Conservation (phyloP, 1,284 basidiomycete genomes). For the Ceratobasidium sp. region DNA sequence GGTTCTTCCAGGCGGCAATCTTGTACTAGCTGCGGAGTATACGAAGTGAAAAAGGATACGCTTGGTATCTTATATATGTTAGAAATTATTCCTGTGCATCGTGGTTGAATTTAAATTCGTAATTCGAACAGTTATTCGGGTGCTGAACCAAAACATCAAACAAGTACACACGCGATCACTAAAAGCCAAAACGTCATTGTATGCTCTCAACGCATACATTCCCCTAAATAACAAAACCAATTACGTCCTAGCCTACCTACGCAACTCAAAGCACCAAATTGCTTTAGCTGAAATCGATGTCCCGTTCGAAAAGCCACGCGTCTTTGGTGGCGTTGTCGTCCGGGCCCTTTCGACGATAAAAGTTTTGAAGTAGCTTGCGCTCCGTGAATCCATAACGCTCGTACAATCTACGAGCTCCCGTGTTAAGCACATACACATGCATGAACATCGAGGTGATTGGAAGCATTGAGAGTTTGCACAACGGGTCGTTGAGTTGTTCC, state of each 20-base stretch:
- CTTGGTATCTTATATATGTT: too few species aligned
- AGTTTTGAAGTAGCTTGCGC: conserved; percentile 27
- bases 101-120: too few species aligned
- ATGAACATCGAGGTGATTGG: conserved; percentile 36
- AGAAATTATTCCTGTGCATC: too few species aligned
- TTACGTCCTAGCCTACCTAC: neutral
- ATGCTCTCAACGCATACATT: too few species aligned
- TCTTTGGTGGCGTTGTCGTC: conserved; percentile 28
- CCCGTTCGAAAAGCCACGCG: conserved; percentile 29
- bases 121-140: too few species aligned
- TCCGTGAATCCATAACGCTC: conserved; percentile 24
- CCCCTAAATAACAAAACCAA: too few species aligned
- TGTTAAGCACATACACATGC: conserved; percentile 36
- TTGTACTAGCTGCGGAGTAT: conserved; percentile 15
- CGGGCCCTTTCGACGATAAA: conserved; percentile 27
- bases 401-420: conserved; percentile 27
- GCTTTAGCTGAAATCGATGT: neutral
- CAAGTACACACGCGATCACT: too few species aligned
- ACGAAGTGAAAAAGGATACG: too few species aligned
- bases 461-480: conserved; percentile 8
- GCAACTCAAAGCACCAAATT: neutral
- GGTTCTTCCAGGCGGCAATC: conserved; percentile 46
- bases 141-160: too few species aligned
- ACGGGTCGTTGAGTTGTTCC: conserved; percentile 12
- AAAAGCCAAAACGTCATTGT: neutral